These are phyloP conservation scores for Colletotrichum kahawae DNA, from an alignment of 2,329 filamentous ascomycete genomes.

Conservation along the genomic window DNA sequence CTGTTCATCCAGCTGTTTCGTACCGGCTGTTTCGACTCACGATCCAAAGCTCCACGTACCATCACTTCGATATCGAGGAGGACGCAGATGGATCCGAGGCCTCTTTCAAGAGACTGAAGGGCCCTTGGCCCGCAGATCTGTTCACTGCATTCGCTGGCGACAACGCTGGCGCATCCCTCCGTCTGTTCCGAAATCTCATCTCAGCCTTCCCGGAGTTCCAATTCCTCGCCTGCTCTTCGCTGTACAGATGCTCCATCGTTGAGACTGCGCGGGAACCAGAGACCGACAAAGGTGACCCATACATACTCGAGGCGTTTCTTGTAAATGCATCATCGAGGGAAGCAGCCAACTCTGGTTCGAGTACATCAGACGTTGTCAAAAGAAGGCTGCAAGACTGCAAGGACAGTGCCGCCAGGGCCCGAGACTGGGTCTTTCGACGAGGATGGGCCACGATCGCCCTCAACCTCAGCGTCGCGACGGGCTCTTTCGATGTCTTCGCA, in stretches of 20 bases:
- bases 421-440: conserved; percentile 24
- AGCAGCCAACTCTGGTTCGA: background rate
- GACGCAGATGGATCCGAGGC: background rate
- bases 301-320: background rate
- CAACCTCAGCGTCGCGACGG: conserved; percentile 29
- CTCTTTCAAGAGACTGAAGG: background rate
- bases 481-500: conserved; percentile 26
- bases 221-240: background rate
- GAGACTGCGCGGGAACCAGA: background rate
- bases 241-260: background rate
- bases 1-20: background rate
- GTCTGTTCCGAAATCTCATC: background rate
- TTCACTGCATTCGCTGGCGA: background rate
- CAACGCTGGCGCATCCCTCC: background rate
- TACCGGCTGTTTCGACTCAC: conserved; percentile 29
- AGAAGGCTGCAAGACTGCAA: conserved; percentile 22
- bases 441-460: conserved; percentile 32
- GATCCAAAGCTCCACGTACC: conserved; percentile 21
- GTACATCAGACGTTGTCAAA: background rate
- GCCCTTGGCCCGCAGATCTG: background rate
- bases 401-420: conserved; percentile 25
- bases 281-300: background rate
- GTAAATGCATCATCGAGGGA: background rate
- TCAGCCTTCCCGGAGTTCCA: background rate
- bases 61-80: conserved; percentile 28